A percentile compares a stretch with the other conserved stretches of the same genome.
phyloP scores from a whole-genome alignment of 2,329 filamentous ascomycete species.

The Colletotrichum falcatum region DNA sequence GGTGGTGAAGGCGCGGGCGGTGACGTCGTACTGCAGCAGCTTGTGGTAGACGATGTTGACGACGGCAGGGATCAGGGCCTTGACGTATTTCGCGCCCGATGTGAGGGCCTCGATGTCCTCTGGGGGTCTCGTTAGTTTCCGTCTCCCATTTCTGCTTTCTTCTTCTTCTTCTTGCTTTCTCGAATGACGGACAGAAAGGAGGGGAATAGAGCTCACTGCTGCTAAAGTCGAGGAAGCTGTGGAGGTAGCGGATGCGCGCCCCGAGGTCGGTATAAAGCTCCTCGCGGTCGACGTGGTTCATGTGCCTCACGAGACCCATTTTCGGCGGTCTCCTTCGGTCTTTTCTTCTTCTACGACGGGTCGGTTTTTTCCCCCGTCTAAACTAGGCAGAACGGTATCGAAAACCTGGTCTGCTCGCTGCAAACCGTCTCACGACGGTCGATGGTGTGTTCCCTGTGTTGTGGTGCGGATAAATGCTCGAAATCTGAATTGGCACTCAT shows the following conservation, averaged over 20 bases:
- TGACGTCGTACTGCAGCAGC: constrained; percentile 84
- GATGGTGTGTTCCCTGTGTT: neutral
- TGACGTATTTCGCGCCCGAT: constrained; percentile 79
- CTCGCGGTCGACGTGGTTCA: constrained; percentile 75
- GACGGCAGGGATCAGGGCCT: constrained; percentile 83
- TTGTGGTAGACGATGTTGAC: constrained; percentile 90
- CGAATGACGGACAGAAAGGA: constrained; percentile 14
- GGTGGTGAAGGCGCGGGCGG: constrained; percentile 79
- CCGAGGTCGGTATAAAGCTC: constrained; percentile 79
- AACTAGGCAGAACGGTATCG: no score
- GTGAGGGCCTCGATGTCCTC: constrained; percentile 79
- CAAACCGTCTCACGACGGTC: neutral
- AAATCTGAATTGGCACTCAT: neutral
- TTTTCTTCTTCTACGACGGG: neutral
- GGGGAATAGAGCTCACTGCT: constrained; percentile 66
- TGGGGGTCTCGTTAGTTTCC: constrained; percentile 47
- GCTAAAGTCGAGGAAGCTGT: constrained; percentile 81
- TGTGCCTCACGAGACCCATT: constrained; percentile 42
- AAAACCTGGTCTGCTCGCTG: neutral
- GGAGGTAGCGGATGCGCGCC: constrained; percentile 76
- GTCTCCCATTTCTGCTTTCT: no score
- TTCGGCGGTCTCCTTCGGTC: neutral
- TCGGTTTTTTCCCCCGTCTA: neutral
- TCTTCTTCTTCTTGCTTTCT: no score
- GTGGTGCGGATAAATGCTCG: constrained; percentile 8